phyloP scores from a whole-genome alignment of 257 asterid species.

The Prunella vulgaris region DNA sequence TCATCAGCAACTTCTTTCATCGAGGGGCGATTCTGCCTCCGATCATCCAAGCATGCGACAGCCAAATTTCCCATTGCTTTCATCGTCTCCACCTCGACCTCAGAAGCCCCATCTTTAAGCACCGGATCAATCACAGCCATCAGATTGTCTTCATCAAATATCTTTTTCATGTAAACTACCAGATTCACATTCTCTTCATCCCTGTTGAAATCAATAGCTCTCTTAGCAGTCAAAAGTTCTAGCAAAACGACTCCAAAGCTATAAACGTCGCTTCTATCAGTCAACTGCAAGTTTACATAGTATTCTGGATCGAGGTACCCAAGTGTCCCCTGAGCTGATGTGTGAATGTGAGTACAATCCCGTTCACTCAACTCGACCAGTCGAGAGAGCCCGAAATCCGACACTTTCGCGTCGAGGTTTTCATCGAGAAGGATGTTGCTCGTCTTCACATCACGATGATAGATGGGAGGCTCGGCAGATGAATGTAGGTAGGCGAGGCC shows the following conservation, averaged over 20 bases:
- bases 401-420: conserved; percentile 50
- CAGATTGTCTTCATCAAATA: conserved; percentile 41
- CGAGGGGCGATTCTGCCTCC: conserved; percentile 57
- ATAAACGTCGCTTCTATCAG: conserved; percentile 56
- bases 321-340: conserved; percentile 58
- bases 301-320: conserved; percentile 66
- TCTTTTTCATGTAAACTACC: conserved; percentile 54
- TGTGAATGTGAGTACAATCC: conserved; percentile 45
- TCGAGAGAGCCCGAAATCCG: conserved; percentile 59
- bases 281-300: conserved; percentile 43
- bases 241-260: conserved; percentile 62
- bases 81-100: conserved; percentile 54
- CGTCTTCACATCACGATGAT: conserved; percentile 57
- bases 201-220: conserved; percentile 52
- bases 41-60: conserved; percentile 49
- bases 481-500: conserved; percentile 59
- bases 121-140: conserved; percentile 43
- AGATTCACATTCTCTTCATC: conserved; percentile 54
- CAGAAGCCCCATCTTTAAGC: conserved; percentile 38
- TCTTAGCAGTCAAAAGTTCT: conserved; percentile 49
- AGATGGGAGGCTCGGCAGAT: conserved; percentile 50
- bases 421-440: conserved; percentile 48
- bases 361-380: conserved; percentile 43
- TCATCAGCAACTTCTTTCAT: conserved; percentile 76
- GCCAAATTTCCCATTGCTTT: conserved; percentile 59